Evolutionary conservation across 805 yeast species (phyloP).

Genomic region (Candida sanyiensis): DNA sequence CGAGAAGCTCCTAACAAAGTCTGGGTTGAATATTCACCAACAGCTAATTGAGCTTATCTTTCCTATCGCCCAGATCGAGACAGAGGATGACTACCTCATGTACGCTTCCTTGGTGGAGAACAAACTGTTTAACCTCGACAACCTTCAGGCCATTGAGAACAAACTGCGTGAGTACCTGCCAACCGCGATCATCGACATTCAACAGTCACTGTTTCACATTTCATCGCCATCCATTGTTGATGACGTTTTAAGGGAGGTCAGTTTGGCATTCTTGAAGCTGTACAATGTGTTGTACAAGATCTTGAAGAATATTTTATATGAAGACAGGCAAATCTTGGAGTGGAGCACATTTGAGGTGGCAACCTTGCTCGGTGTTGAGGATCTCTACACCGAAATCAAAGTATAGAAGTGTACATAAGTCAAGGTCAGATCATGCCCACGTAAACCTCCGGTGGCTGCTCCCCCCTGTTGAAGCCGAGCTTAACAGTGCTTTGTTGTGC

Average conservation of each 20-base stretch:
- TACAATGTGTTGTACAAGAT: constrained; percentile 34
- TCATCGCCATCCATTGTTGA: constrained; percentile 60
- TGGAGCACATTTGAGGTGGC: constrained; percentile 60
- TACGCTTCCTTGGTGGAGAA: constrained; percentile 64
- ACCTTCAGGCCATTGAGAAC: constrained; percentile 38
- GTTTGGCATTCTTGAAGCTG: constrained; percentile 40
- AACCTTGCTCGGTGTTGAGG: constrained; percentile 66
- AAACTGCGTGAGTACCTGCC: constrained; percentile 51
- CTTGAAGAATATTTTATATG: constrained; percentile 28
- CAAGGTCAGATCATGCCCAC: not conserved
- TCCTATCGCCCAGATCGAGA: constrained; percentile 44
- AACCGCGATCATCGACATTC: constrained; percentile 53
- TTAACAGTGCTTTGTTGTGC: too few relatives aligned
- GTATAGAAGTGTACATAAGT: not conserved
- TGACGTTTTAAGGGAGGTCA: constrained; percentile 46
- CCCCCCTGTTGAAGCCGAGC: too few relatives aligned
- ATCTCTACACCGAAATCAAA: constrained; percentile 15
- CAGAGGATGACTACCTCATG: constrained; percentile 54
- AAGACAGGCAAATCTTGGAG: constrained; percentile 32
- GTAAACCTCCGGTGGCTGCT: not conserved
- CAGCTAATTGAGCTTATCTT: constrained; percentile 69
- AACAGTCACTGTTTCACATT: constrained; percentile 50
- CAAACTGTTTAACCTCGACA: constrained; percentile 42
- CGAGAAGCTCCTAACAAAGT: constrained; percentile 40
- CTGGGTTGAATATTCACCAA: constrained; percentile 52